Evolutionary conservation across 306 rosid genomes (phyloP).

Genomic region (Rubus parviflorus): DNA sequence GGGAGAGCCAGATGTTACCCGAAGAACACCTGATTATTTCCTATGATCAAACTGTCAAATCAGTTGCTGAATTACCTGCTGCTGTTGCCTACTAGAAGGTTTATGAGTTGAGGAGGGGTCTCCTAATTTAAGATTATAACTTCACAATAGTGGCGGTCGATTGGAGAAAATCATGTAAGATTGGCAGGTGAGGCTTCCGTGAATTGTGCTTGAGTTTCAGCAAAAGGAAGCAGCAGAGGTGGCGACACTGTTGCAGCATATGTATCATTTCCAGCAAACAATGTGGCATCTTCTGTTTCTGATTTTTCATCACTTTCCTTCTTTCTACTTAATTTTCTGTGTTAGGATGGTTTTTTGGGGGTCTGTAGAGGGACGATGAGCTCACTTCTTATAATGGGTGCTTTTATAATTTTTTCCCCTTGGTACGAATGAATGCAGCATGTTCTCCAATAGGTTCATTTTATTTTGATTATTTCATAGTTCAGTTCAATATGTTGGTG

Average conservation of each 20-base stretch:
- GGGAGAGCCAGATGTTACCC: slow-evolving; percentile 93
- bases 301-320: slow-evolving; percentile 29
- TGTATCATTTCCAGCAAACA: slow-evolving; percentile 47
- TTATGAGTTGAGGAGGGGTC: slow-evolving; percentile 38
- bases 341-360: slow-evolving; percentile 45
- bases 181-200: slow-evolving; percentile 39
- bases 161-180: slow-evolving; percentile 30
- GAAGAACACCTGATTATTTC: slow-evolving; percentile 95
- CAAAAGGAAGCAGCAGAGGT: slow-evolving; percentile 44
- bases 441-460: slow-evolving; percentile 4
- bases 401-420: slow-evolving; percentile 25
- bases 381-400: slow-evolving; percentile 43
- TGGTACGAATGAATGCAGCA: slow-evolving; percentile 19
- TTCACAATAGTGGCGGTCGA: slow-evolving; percentile 18
- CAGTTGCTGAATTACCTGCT: slow-evolving; percentile 38
- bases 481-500: background rate
- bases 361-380: slow-evolving; percentile 57
- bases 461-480: background rate
- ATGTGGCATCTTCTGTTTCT: slow-evolving; percentile 44
- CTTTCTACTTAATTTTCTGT: slow-evolving; percentile 33
- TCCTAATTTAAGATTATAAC: slow-evolving; percentile 15
- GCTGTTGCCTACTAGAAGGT: slow-evolving; percentile 41
- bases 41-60: slow-evolving; percentile 44
- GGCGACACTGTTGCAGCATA: slow-evolving; percentile 41
- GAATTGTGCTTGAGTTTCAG: slow-evolving; percentile 33